Base-by-base conservation (phyloP, 768 basidiomycete genomes). In the Gloeopeniophorella convolvens region DNA sequence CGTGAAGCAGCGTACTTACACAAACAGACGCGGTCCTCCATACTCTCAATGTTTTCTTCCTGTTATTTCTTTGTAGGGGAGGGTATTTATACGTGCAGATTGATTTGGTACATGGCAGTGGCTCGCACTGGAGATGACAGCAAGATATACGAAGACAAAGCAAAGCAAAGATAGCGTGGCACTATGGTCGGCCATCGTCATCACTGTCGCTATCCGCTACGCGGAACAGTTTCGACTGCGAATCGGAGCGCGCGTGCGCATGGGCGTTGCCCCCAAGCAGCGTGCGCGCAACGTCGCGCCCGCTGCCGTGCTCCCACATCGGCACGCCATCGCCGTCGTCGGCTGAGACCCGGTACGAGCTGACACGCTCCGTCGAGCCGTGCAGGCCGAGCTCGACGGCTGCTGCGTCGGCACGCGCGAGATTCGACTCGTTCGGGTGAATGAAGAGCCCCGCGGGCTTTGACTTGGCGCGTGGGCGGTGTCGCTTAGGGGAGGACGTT, bases 371-470 rank as follows among this genome's bases (percentile, higher is more conserved):
- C 7, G 77, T 74, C 50, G 75, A 71, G 18, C 72, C 69, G 3
- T 63, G 63, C 15, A 82, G 52, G 20, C 80, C 82, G 27, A 81
- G 65, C 57, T 78, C 72, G 39, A 76, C 62, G 0, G 80, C 80
- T n/a, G 66, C 72, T 8, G 76, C 79, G 51, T 85, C 82, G 3
- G 83, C 83, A 30, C 83, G 79, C 5, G 80, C 81, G 54, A 82
- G 59, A 60, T 83, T 83, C 31, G 81, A 83, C 35, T 80, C 63
- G 35, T 63, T 64, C 2, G 84, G 82, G 58, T 84, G 82, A 42
- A 84, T 83, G 57, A 77, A 78, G 43, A 84, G 78, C 31, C 61
- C 66, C 10, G 51, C 57, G 3, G 58, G 58, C 46, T 75, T 75
- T 2, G 77, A 73, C 62, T 68, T 77, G 12, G 74, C 67, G 48